Conservation (phyloP, 495 filamentous ascomycete species). For the Trichoderma gamsii region DNA sequence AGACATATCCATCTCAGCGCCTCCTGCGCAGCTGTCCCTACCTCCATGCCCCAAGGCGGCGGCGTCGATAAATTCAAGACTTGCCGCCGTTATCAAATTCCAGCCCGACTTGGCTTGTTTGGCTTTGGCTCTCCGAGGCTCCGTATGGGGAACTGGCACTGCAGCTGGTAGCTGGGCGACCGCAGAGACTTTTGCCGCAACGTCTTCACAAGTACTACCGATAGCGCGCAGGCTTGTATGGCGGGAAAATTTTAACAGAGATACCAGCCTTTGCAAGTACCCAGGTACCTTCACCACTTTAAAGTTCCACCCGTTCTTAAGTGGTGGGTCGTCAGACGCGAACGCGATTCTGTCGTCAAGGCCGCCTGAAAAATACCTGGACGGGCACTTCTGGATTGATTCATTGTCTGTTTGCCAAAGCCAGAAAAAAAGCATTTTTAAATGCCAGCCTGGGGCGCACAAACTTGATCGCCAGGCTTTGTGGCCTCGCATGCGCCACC, state of each 20-base stretch:
- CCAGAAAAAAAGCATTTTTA: background rate
- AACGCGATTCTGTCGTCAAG: constrained; percentile 7
- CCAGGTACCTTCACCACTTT: background rate
- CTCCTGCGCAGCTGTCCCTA: no score
- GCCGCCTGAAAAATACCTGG: background rate
- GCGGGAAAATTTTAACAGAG: background rate
- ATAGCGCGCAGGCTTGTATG: background rate
- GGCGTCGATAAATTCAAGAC: no score
- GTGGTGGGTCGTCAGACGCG: constrained; percentile 9
- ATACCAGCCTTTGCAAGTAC: background rate
- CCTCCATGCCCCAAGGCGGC: no score
- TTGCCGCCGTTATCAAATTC: no score
- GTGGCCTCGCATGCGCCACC: constrained; percentile 1
- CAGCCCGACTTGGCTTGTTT: no score
- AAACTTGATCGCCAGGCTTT: constrained; percentile 6
- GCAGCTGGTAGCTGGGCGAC: no score
- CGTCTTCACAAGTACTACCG: no score
- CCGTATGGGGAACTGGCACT: no score
- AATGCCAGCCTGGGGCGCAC: constrained; percentile 9
- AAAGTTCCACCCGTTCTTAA: constrained; percentile 3
- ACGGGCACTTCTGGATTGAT: constrained; percentile 4
- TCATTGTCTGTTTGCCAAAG: background rate
- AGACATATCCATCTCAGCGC: no score
- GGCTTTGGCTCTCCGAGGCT: no score
- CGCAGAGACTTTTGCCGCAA: no score